phyloP scores from a whole-genome alignment of 495 filamentous ascomycete species.

The Lepraria neglecta region DNA sequence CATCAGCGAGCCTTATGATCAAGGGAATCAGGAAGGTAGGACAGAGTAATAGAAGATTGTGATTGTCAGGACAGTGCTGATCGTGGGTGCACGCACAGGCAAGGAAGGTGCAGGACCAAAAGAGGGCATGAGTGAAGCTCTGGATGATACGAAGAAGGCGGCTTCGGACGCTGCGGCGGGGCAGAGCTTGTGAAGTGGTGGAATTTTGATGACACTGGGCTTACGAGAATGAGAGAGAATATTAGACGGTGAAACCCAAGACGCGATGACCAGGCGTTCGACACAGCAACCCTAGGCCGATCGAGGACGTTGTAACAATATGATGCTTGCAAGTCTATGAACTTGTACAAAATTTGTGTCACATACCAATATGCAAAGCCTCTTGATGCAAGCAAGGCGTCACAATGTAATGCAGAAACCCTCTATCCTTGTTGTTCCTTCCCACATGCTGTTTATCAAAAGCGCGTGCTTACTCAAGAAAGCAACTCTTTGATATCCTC shows the following conservation, averaged over 20 bases:
- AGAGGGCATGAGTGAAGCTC: conserved; percentile 5
- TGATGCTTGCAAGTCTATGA: neutral
- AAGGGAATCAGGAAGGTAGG: conserved; percentile 22
- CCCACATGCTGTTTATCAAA: neutral
- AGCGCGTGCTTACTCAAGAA: conserved; percentile 43
- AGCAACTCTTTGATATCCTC: conserved; percentile 93
- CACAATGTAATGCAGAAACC: neutral
- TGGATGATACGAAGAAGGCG: conserved; percentile 7
- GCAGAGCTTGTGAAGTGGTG: too few relatives aligned
- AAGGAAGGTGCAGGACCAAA: conserved; percentile 14
- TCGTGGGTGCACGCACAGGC: neutral
- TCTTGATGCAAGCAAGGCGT: neutral
- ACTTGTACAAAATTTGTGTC: neutral
- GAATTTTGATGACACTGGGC: too few relatives aligned
- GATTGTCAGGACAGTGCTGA: neutral
- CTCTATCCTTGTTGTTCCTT: neutral
- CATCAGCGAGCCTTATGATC: conserved; percentile 19
- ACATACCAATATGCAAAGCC: neutral
- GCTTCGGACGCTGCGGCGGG: neutral
- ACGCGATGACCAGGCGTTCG: neutral
- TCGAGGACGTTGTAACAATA: neutral
- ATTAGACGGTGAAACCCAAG: too few relatives aligned
- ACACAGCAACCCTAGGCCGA: neutral
- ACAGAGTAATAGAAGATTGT: too few relatives aligned
- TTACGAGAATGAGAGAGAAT: neutral